Base-by-base conservation (phyloP, 2,329 filamentous ascomycete species). In the Westerdykella sp. region DNA sequence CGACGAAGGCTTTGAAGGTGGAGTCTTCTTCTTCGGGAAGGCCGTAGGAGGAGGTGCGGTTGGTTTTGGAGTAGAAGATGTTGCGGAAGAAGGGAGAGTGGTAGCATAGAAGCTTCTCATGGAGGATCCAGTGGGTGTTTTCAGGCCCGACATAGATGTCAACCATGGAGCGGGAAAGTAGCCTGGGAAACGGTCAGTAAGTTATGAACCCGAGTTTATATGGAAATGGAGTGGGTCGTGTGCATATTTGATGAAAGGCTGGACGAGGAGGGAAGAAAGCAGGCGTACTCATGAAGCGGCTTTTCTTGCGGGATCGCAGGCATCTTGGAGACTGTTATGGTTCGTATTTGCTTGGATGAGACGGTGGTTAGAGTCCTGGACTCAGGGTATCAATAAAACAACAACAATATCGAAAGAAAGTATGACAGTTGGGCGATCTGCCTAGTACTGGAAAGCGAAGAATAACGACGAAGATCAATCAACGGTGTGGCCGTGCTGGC, bases 41-140 rank as follows among this genome's bases (percentile, higher is more conserved):
- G 16, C 72, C 73, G 49, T 71, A 76, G 38, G 61, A 56, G 35
- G 69, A 67, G 40, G 54, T 59, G 15, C 59, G 63, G 32, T 42
- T 46, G 28, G 43, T 44, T 40, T 69, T 67, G 43, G 48, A 53
- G 59, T 74, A 71, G 67, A 78, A 77, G 61, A 73, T 69, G 42
- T 70, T 68, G 54, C 70, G 66, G 69, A 78, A 78, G 67, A 75
- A 76, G 38, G 69, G 69, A 28, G 73, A 76, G 60, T 75, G 70
- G 54, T 76, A 57, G 67, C 73, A 76, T 37, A 78, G 71, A 6
- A 78, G 73, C 51, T 76, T 76, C 55, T 78, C 73, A 67, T 78
- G 75, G 4, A 78, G 66, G 43, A 72, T 68, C 74, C 74, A 78
- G 60, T 75, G 72, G 1, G 73, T 76, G 63, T 74, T 75, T 30